Evolutionary conservation across 306 rosid species (phyloP).

Genomic region (Casuarina equisetifolia): DNA sequence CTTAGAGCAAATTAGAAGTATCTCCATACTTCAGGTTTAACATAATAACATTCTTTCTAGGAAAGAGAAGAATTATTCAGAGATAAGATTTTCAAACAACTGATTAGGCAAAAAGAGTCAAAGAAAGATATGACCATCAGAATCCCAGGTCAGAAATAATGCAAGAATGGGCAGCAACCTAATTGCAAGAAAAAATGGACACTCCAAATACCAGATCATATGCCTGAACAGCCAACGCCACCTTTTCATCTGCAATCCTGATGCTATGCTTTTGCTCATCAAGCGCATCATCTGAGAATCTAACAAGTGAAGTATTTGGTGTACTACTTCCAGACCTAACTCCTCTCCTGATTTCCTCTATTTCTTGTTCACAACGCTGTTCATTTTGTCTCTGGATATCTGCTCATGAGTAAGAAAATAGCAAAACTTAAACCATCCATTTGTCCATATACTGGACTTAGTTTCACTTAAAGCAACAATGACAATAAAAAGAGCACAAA

Average conservation of each 20-base stretch:
- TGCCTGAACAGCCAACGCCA: conserved; percentile 84
- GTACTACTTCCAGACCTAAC: conserved; percentile 74
- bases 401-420: conserved; percentile 31
- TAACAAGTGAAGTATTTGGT: conserved; percentile 55
- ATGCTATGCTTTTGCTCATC: conserved; percentile 97
- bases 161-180: conserved; percentile 5
- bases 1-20: background rate
- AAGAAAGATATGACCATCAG: conserved; percentile 7
- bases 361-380: conserved; percentile 85
- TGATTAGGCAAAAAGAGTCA: background rate
- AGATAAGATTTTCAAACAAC: background rate
- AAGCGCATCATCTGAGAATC: conserved; percentile 91
- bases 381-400: conserved; percentile 85
- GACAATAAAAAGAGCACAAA: conserved; percentile 12
- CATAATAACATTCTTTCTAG: background rate
- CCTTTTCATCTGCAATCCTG: conserved; percentile 91
- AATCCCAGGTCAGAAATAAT: background rate
- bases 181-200: conserved; percentile 19
- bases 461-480: conserved; percentile 3
- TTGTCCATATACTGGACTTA: background rate
- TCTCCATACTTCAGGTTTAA: background rate
- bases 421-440: conserved; percentile 9
- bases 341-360: conserved; percentile 75
- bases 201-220: conserved; percentile 79
- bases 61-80: background rate